A percentile compares a stretch with the other conserved stretches of the same genome.
Conservation (phyloP, 2,329 filamentous ascomycete genomes). For the Simplicillium sp. region DNA sequence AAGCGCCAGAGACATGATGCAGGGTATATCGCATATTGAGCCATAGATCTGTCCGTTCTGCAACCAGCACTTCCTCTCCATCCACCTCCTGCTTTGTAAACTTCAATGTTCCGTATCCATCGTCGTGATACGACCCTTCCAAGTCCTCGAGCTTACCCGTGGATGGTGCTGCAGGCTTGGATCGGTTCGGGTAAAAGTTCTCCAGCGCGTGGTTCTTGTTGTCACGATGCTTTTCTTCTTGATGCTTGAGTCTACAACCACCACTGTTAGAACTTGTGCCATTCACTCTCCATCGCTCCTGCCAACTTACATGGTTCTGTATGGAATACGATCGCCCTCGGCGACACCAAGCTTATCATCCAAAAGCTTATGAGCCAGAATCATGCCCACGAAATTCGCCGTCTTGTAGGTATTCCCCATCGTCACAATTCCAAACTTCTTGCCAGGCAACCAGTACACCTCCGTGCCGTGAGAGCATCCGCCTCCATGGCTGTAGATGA, state of each 20-base stretch:
- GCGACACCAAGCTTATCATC: conserved; percentile 9
- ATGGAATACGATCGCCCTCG: conserved; percentile 7
- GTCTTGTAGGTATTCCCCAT: conserved; percentile 26
- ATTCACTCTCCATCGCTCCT: no score
- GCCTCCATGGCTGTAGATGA: conserved; percentile 6
- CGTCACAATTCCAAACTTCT: conserved; percentile 8
- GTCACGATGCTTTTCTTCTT: no score
- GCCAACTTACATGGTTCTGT: no score
- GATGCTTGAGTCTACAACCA: not conserved
- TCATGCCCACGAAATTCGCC: conserved; percentile 16
- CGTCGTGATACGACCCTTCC: not conserved
- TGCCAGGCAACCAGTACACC: conserved; percentile 11
- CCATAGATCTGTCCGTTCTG: no score
- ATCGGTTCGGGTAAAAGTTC: not conserved
- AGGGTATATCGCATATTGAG: no score
- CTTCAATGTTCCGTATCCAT: not conserved
- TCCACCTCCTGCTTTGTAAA: not conserved
- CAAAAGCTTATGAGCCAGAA: conserved; percentile 9
- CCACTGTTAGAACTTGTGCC: not conserved
- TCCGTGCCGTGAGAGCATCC: conserved; percentile 3
- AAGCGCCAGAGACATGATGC: no score
- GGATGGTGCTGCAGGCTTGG: no score
- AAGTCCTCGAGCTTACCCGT: no score
- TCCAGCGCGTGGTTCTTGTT: not conserved
- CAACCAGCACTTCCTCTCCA: no score